Percentiles rank a stretch among this genome's conserved stretches.
These are phyloP conservation scores for Dendrobium catenatum DNA, from an alignment of 106 monocot species.

Conservation along the genomic window DNA sequence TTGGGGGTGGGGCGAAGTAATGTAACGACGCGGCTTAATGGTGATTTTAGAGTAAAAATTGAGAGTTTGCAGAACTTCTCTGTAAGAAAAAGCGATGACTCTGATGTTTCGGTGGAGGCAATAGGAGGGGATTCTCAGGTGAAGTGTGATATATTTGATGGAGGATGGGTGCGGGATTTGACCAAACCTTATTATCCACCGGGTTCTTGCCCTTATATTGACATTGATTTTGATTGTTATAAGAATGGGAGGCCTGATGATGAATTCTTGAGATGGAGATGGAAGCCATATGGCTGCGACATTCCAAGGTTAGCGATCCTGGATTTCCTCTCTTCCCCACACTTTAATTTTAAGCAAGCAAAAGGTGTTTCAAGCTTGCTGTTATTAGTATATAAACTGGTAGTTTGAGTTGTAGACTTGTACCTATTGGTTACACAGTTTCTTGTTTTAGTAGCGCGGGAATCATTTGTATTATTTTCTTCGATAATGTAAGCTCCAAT, in stretches of 20 bases:
- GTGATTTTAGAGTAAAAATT: not conserved
- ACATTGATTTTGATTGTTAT: slow-evolving; percentile 55
- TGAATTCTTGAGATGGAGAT: slow-evolving; percentile 78
- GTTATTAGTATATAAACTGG: not conserved
- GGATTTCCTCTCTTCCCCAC: not conserved
- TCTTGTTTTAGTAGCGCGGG: too few relatives aligned
- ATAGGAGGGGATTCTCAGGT: not conserved
- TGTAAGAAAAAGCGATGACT: not conserved
- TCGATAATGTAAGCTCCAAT: not conserved
- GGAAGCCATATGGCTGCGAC: slow-evolving; percentile 69
- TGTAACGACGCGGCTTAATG: not conserved
- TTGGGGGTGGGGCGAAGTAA: not conserved
- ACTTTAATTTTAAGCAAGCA: not conserved
- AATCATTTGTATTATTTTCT: too few relatives aligned
- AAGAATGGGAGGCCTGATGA: slow-evolving; percentile 75
- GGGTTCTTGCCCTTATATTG: slow-evolving; percentile 20
- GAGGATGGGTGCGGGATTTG: slow-evolving; percentile 76
- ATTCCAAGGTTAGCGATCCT: slow-evolving; percentile 49
- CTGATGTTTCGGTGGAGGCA: not conserved
- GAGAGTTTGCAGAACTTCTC: slow-evolving; percentile 1
- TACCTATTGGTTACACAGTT: not conserved
- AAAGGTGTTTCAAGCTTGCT: not conserved
- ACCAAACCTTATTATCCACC: slow-evolving; percentile 43
- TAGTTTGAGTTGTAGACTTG: not conserved
- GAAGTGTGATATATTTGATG: slow-evolving; percentile 70